A percentile compares a stretch with the other conserved stretches of the same genome.
These are phyloP conservation scores for Boletellus dicymbophilus DNA, from an alignment of 1,284 basidiomycete genomes.

Conservation along the genomic window DNA sequence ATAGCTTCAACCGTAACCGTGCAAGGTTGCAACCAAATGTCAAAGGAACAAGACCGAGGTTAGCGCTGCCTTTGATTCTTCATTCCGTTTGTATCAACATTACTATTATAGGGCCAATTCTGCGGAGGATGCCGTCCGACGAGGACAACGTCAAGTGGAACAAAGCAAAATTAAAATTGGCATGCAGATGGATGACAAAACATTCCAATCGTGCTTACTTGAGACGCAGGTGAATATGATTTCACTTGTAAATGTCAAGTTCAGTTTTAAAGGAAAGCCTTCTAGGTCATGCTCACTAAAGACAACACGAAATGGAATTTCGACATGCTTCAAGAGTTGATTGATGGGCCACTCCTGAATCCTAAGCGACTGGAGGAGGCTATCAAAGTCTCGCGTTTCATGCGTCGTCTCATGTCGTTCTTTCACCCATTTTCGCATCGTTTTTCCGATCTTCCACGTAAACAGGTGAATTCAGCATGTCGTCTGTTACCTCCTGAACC, in stretches of 20 bases:
- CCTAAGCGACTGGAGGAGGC: conserved; percentile 96
- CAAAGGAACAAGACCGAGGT: conserved; percentile 65
- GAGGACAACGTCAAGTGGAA: conserved; percentile 91
- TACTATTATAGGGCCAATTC: conserved; percentile 70
- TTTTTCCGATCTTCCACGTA: conserved; percentile 82
- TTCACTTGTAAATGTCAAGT: background rate
- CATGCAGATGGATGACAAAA: conserved; percentile 92
- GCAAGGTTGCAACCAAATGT: conserved; percentile 60
- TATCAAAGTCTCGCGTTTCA: conserved; percentile 87
- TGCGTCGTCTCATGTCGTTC: conserved; percentile 87
- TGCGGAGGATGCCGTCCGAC: conserved; percentile 81
- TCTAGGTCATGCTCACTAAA: conserved; percentile 82
- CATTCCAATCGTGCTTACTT: conserved; percentile 80
- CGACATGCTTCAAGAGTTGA: conserved; percentile 84
- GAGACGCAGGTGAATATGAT: conserved; percentile 75
- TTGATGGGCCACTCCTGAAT: conserved; percentile 92
- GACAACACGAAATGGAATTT: conserved; percentile 95
- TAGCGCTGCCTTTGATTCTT: background rate
- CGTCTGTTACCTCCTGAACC: background rate
- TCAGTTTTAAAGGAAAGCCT: conserved; percentile 11
- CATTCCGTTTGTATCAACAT: background rate
- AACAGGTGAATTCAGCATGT: conserved; percentile 49
- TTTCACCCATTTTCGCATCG: conserved; percentile 87
- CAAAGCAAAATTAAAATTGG: conserved; percentile 87
- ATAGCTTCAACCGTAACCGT: conserved; percentile 88